Base-by-base conservation (phyloP, 768 basidiomycete species). In the Calvatia gigantea region DNA sequence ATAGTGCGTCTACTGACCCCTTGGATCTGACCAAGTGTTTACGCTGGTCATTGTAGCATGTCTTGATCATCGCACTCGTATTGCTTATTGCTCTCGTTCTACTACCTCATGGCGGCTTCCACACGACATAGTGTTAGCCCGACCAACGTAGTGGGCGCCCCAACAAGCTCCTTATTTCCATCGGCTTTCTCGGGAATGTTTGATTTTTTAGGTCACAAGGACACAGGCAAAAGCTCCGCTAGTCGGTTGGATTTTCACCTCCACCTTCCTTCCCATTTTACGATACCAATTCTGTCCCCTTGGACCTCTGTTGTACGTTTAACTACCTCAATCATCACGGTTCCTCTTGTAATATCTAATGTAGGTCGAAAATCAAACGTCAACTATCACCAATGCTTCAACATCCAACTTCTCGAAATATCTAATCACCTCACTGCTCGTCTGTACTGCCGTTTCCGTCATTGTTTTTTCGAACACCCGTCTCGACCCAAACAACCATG, bases 321-420 rank as follows among this genome's bases (percentile, higher is more conserved):
- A 8, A 21, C 21, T 43, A 31, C 28, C 19, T 8, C 6, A 45
- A 35, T 25, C 21, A 21, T 2, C 25, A 39, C 31, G 28, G 19
- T 59, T 15, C 7, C 9, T n/a, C 55, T 55, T 38, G 23, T 32
- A 6, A 29, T 37, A 23, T 38, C 19, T n/a, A 28, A 17, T n/a
- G 31, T 53, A 91, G 89, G 79, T 87, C n/a, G 89, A 91, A 60
- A 79, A 88, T 43, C 88, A 91, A 67, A 81, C 81, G 0, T 87
- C 88, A 0, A 42, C 32, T 29, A 38, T 11, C 17, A 42, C 12
- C 19, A 42, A 39, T 33, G 15, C 46, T 17, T 14, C 52, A 11
- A 21, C 54, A 7, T 48, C 54, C 14, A 12, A 21, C 42, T 49
- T 49, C 46, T 32, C 46, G 11, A 48, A 33, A 32, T 32, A 41